Percentiles rank a stretch among this genome's conserved stretches.
These are phyloP conservation scores for Rhizopogon vesiculosus DNA, from an alignment of 768 basidiomycete species.

Conservation along the genomic window DNA sequence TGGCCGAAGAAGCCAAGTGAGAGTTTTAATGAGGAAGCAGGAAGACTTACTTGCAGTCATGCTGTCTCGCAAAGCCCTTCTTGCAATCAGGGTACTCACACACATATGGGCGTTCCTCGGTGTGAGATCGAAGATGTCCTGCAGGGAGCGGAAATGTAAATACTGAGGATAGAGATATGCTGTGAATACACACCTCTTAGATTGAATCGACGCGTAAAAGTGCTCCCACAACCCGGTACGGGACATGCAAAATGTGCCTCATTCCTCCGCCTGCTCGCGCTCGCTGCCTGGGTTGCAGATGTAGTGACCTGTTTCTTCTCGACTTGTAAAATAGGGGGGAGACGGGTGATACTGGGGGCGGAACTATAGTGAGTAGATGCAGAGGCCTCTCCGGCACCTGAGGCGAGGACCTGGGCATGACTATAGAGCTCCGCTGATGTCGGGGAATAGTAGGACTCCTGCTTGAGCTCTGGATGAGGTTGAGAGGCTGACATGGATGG, in stretches of 20 bases:
- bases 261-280: constrained; percentile 83
- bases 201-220: constrained; percentile 94
- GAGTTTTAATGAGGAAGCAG: background rate
- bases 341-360: constrained; percentile 36
- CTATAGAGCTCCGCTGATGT: constrained; percentile 52
- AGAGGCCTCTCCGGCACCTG: constrained; percentile 18
- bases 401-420: constrained; percentile 38
- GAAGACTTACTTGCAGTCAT: constrained; percentile 87
- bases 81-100: constrained; percentile 94
- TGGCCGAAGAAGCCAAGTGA: background rate
- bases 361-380: constrained; percentile 25
- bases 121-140: constrained; percentile 94
- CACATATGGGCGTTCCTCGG: constrained; percentile 90
- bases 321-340: constrained; percentile 85
- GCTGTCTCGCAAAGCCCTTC: constrained; percentile 92
- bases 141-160: constrained; percentile 10
- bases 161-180: background rate
- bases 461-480: constrained; percentile 30
- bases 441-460: constrained; percentile 44
- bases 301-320: constrained; percentile 96
- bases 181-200: constrained; percentile 54
- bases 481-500: constrained; percentile 11
- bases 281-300: constrained; percentile 87
- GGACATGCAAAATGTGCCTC: constrained; percentile 93
- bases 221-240: constrained; percentile 92